phyloP scores from a whole-genome alignment of 2,329 filamentous ascomycete genomes.

The Macrophomina pseudophaseolina region DNA sequence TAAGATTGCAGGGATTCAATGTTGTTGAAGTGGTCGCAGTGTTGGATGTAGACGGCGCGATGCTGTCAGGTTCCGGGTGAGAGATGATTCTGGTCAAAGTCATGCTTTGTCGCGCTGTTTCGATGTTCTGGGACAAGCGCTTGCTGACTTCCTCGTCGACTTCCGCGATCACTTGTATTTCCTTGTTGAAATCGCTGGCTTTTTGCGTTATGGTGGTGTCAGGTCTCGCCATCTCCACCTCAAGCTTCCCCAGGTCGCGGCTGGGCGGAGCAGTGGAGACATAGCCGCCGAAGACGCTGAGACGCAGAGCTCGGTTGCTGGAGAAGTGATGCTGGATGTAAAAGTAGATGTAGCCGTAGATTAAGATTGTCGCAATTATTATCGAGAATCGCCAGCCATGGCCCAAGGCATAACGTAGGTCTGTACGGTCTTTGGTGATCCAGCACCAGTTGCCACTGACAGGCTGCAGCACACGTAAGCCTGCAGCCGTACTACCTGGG shows the following conservation, averaged over 20 bases:
- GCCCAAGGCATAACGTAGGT: slow-evolving; percentile 52
- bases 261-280: not conserved
- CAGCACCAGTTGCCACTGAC: slow-evolving; percentile 58
- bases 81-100: not conserved
- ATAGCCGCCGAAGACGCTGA: not conserved
- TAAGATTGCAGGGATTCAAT: not conserved
- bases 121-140: not conserved
- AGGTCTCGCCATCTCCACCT: slow-evolving; percentile 1
- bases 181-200: not conserved
- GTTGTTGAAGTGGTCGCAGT: not conserved
- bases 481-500: slow-evolving; percentile 18
- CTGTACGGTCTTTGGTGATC: slow-evolving; percentile 46
- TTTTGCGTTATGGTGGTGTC: not conserved
- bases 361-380: slow-evolving; percentile 47
- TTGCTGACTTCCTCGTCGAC: not conserved
- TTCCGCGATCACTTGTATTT: not conserved
- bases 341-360: slow-evolving; percentile 52
- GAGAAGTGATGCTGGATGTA: slow-evolving; percentile 34
- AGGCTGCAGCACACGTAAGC: slow-evolving; percentile 37
- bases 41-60: not conserved
- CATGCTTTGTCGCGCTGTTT: not conserved
- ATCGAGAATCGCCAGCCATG: slow-evolving; percentile 55
- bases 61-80: not conserved
- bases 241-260: not conserved
- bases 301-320: slow-evolving; percentile 2